Evolutionary conservation across 2,329 filamentous ascomycete genomes (phyloP).

Genomic region (Aphanoascus verrucosus): DNA sequence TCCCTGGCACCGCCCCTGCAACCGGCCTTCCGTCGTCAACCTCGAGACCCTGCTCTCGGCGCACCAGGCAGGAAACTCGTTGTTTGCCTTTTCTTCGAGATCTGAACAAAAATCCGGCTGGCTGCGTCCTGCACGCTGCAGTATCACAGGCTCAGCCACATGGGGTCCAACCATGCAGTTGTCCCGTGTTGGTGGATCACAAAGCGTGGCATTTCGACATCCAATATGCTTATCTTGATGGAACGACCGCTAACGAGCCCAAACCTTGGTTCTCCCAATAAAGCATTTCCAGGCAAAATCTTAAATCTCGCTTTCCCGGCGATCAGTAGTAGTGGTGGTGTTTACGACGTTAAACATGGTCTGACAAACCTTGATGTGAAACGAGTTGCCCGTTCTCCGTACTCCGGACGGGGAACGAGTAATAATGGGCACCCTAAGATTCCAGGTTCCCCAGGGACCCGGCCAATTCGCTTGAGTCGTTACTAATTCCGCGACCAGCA

Average conservation of each 20-base stretch:
- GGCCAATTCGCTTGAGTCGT: no score
- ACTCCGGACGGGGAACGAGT: neutral
- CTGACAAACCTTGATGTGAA: conserved; percentile 5
- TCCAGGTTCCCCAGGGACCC: no score
- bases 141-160: conserved; percentile 11
- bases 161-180: conserved; percentile 9
- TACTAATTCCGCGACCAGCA: no score
- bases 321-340: neutral
- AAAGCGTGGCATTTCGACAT: conserved; percentile 9
- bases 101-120: neutral
- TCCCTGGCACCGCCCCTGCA: no score
- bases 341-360: neutral
- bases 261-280: conserved; percentile 8
- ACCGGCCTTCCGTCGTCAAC: no score
- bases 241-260: neutral
- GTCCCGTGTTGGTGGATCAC: conserved; percentile 12
- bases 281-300: neutral
- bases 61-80: neutral
- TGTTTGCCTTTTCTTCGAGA: neutral
- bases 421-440: no score
- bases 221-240: conserved; percentile 7
- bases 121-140: neutral
- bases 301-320: conserved; percentile 3
- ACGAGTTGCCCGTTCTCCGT: neutral
- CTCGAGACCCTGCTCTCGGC: no score